Conservation (phyloP, 768 basidiomycete species). For the Gymnopilus junonius region DNA sequence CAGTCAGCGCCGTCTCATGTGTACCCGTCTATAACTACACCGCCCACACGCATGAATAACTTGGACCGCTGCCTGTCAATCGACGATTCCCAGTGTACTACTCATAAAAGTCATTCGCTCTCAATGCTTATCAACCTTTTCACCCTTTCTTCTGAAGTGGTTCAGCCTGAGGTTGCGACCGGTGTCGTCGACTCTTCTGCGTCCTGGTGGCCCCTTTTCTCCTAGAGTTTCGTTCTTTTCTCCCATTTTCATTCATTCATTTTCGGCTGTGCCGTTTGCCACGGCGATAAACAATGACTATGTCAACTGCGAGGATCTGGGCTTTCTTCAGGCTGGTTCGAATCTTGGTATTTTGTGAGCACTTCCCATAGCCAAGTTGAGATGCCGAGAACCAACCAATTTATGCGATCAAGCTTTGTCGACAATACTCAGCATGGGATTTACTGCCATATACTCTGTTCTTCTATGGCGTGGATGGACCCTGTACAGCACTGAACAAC, state of each 20-base stretch:
- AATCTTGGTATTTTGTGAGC: constrained; percentile 38
- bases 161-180: constrained; percentile 6
- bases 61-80: constrained; percentile 6
- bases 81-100: constrained; percentile 6
- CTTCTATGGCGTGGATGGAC: constrained; percentile 40
- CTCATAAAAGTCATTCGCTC: constrained; percentile 12
- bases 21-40: constrained; percentile 6
- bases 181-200: constrained; percentile 30
- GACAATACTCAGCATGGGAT: constrained; percentile 35
- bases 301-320: constrained; percentile 31
- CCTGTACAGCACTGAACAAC: constrained; percentile 34
- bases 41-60: constrained; percentile 5
- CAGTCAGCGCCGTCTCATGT: constrained; percentile 11
- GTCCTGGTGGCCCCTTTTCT: constrained; percentile 34
- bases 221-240: constrained; percentile 18
- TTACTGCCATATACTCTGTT: constrained; percentile 36
- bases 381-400: background rate
- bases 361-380: background rate
- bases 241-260: constrained; percentile 8
- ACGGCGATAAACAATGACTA: constrained; percentile 15
- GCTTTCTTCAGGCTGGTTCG: constrained; percentile 37
- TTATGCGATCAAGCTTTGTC: constrained; percentile 30
- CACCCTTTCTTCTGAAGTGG: constrained; percentile 16
- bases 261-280: background rate
- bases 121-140: constrained; percentile 19